These are phyloP conservation scores for Clitoria ternatea DNA, from an alignment of 306 rosid species.

Conservation along the genomic window DNA sequence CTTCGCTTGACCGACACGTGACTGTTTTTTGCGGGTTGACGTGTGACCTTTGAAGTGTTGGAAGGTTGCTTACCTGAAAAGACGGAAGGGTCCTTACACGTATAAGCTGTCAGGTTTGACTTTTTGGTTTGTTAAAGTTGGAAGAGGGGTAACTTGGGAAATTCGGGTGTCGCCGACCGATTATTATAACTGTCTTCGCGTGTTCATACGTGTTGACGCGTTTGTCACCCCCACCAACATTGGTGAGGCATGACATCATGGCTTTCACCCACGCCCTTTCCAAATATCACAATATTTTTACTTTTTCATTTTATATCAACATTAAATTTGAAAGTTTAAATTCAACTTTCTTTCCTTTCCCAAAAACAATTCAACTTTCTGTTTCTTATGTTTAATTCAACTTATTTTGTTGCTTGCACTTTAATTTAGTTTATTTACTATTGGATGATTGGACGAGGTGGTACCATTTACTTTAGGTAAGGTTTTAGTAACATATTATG, in stretches of 20 bases:
- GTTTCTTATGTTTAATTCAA: too few species aligned
- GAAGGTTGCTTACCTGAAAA: neutral
- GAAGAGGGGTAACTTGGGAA: constrained; percentile 15
- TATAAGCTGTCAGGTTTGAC: constrained; percentile 41
- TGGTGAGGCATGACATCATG: constrained; percentile 10
- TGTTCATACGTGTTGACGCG: constrained; percentile 34
- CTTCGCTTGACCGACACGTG: constrained; percentile 44
- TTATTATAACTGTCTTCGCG: constrained; percentile 2
- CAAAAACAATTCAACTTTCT: too few species aligned
- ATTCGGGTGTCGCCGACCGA: constrained; percentile 21
- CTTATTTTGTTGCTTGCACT: too few species aligned
- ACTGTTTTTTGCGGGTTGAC: constrained; percentile 34
- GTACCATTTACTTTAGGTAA: too few species aligned
- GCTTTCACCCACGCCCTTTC: neutral
- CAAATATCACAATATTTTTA: too few species aligned
- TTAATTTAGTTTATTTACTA: too few species aligned
- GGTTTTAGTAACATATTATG: too few species aligned
- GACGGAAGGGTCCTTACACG: constrained; percentile 22
- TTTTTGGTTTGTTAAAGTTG: neutral
- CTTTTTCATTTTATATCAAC: too few species aligned
- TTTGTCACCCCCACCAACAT: neutral
- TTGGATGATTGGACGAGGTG: too few species aligned
- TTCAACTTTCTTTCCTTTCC: too few species aligned
- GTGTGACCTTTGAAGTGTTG: constrained; percentile 34
- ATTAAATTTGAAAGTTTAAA: too few species aligned